Evolutionary conservation across 768 basidiomycete genomes (phyloP), one percentile per base, ranked within the genome.

Genomic region (Boletus tomentosulus): DNA sequence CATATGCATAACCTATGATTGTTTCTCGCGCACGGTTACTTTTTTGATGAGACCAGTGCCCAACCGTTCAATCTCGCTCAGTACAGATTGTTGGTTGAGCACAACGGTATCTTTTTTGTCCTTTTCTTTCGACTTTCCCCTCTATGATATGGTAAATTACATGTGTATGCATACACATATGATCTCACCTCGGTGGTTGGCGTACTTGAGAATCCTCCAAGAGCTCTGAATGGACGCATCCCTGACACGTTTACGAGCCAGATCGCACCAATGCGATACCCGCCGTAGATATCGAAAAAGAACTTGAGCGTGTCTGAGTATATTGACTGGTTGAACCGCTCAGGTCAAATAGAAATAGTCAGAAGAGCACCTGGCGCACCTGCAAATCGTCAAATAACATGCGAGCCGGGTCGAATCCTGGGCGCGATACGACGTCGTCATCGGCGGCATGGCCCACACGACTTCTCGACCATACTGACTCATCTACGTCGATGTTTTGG

Each of bases 251-350:
- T 76, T 6, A 91, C 87, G 62, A 95, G 89, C 92, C 93, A 98
- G 2, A 97, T 85, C 1, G 79, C 85, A 6, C 91, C 94, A 48
- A 94, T 86, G 33, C 75, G 74, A 53, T 81, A 75, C 0, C 94
- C 92, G 12, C 97, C 97, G 33, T 84, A 78, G 0, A 81, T 74
- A 59, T 98, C 95, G 61, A 83, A 82, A 76, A 98, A 99, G 37
- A 96, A 76, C 53, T 89, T 81, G 58, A 90, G 79, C 1, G 86
- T 86, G 56, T 91, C 86, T 1, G 81, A 75, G 64, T 92, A 94
- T 5, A 84, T 71, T 19, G 79, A 76, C 89, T 94, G 54, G 27
- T 56, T 27, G 25, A 49, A 52, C 55, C 16, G 15, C 30, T 44
- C 19, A 53, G 55, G 13, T 42, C 53, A 38, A 54, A 34, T 33